Percentiles rank a stretch among this genome's conserved stretches.
Conservation (phyloP, 352 stramenopile genomes). For the Pythium insidiosum region DNA sequence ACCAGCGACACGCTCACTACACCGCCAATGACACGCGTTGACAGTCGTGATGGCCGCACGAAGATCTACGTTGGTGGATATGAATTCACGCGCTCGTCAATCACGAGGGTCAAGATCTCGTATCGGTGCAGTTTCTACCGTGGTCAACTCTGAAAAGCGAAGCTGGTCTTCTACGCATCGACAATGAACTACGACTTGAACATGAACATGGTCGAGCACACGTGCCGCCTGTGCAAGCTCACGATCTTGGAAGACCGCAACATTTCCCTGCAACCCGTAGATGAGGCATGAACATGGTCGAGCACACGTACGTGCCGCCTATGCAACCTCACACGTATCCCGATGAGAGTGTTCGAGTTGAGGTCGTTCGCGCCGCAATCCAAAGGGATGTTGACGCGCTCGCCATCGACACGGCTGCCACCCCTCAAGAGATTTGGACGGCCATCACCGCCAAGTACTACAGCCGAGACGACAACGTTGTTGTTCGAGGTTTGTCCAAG, state of each 20-base stretch:
- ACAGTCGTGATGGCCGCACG: background rate
- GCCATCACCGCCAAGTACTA: constrained; percentile 1
- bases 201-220: too few relatives aligned
- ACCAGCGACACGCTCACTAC: too few relatives aligned
- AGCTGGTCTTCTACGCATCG: background rate
- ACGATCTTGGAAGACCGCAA: too few relatives aligned
- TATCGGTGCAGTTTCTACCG: constrained; percentile 2
- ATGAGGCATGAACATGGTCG: background rate
- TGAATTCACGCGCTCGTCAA: background rate
- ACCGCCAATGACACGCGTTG: background rate
- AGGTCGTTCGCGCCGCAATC: background rate
- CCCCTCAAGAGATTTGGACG: constrained; percentile 3
- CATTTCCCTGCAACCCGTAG: too few relatives aligned
- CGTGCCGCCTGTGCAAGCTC: too few relatives aligned
- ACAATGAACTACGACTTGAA: constrained; percentile 2
- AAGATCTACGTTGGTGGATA: constrained; percentile 1
- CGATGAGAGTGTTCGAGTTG: too few relatives aligned
- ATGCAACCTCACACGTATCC: background rate
- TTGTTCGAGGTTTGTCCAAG: constrained; percentile 6
- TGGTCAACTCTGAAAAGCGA: background rate
- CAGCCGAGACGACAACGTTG: background rate
- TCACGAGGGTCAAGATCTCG: background rate
- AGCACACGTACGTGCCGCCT: background rate
- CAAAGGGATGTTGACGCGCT: constrained; percentile 3
- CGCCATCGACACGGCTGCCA: background rate